phyloP scores from a whole-genome alignment of 2,329 filamentous ascomycete species.

The Sarocladium strictum region DNA sequence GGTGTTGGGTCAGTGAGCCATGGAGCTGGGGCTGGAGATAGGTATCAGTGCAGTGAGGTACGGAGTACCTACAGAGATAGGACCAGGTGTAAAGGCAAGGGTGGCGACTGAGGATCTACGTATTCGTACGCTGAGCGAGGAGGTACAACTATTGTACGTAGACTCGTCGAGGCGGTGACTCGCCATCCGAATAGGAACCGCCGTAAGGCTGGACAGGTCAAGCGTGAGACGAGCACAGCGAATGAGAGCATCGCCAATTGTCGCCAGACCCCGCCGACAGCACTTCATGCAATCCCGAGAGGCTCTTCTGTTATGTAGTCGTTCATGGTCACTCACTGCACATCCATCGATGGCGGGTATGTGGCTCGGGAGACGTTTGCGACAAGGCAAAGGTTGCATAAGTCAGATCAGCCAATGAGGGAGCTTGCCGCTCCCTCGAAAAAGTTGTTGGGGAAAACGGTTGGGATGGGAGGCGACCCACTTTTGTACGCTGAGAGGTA shows the following conservation, averaged over 20 bases:
- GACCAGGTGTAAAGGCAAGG: not conserved
- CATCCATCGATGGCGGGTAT: not conserved
- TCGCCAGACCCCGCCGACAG: not conserved
- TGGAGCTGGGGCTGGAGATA: too few species aligned
- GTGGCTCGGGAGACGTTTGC: not conserved
- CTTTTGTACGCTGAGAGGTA: not conserved
- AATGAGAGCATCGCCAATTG: not conserved
- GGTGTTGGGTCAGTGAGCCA: not conserved
- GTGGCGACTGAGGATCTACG: slow-evolving; percentile 3
- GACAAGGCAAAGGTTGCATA: not conserved
- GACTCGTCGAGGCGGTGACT: slow-evolving; percentile 1
- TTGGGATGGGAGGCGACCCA: slow-evolving; percentile 9
- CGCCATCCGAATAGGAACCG: not conserved
- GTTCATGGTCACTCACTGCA: not conserved
- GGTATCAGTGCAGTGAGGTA: too few species aligned
- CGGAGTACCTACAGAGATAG: too few species aligned
- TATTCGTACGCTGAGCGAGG: not conserved
- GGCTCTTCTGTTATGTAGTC: not conserved
- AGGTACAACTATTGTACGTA: not conserved
- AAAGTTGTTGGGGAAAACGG: slow-evolving; percentile 14
- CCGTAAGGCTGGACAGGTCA: not conserved
- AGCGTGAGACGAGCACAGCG: not conserved
- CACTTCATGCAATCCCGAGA: not conserved
- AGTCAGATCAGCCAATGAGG: not conserved
- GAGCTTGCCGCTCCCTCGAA: not conserved